Evolutionary conservation across 2,329 filamentous ascomycete species (phyloP).

Genomic region (Aspergillus persii): DNA sequence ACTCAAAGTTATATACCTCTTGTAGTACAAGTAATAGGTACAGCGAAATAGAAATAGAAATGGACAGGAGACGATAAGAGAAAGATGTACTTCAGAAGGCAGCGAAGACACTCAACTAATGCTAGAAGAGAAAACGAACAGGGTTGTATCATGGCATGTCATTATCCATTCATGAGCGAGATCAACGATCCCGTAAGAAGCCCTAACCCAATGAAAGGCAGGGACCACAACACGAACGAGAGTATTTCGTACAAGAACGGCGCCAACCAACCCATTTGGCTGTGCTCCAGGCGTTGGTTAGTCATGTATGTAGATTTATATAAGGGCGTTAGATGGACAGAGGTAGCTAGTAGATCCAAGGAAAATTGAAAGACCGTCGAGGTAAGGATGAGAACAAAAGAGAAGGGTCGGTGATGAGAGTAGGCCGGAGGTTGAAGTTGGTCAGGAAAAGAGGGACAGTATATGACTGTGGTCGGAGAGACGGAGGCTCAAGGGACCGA

Average conservation of each 20-base stretch:
- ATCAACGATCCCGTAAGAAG: conserved; percentile 1
- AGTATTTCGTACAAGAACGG: background rate
- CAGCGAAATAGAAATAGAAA: conserved; percentile 8
- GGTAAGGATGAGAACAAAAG: conserved; percentile 10
- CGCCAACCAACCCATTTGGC: background rate
- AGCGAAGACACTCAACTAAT: background rate
- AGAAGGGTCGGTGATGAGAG: conserved; percentile 4
- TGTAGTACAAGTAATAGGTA: conserved; percentile 7
- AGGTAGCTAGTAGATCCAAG: background rate
- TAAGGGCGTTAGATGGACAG: background rate
- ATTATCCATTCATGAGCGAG: conserved; percentile 18
- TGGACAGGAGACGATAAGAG: background rate
- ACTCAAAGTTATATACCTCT: conserved; percentile 13
- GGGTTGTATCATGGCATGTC: conserved; percentile 18
- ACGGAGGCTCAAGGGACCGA: background rate
- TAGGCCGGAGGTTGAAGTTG: conserved; percentile 1
- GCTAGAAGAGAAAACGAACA: conserved; percentile 1
- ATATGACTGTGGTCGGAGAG: background rate
- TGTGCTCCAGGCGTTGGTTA: background rate
- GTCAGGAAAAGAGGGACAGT: background rate
- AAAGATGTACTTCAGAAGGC: background rate
- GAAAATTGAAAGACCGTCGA: conserved; percentile 8
- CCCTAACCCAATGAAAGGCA: background rate
- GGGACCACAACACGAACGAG: background rate
- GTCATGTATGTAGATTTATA: conserved; percentile 12